Evolutionary conservation across 768 basidiomycete genomes (phyloP), one percentile per base, ranked within the genome.

Genomic region (Tricholoma saponaceum): DNA sequence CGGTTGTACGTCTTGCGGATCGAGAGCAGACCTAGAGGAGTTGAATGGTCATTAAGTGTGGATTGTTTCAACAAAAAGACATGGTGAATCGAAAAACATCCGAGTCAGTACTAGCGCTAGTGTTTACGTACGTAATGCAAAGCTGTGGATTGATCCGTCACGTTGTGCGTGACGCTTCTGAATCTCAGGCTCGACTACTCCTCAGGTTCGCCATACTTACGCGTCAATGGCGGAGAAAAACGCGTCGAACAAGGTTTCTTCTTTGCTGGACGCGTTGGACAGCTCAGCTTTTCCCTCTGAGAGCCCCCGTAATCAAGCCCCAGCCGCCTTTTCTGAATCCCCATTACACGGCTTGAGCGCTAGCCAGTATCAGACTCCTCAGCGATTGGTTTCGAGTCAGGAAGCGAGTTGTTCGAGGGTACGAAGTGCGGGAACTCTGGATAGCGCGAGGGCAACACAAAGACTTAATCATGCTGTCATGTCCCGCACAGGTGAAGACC

Each of bases 211-310:
- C 30, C 7, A 32, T 32, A 8, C 7, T 32, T 43, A 58, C 63
- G 60, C 57, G 60, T 60, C 44, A 47, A 61, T 14, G 16, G 66
- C 68, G 66, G 56, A 58, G 4, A 25, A 23, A 32, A 41, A 60
- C 63, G 63, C 61, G 59, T 57, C 66, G 32, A 64, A 60, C 20
- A 67, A 62, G 44, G 30, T 22, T 30, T 61, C 67, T 25, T 66
- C 66, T 33, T 63, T 71, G 39, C 56, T 74, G 5, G 69, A 67
- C 63, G 71, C 70, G 23, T 60, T 74, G 43, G 71, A 74, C 33
- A 66, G 64, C 30, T 65, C 67, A 3, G 66, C 64, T 57, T 23
- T 43, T 44, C 37, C 55, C n/a, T 35, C 44, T 47, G 28, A 43
- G 55, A 61, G 46, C 22, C 37, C 26, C 58, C 59, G 13, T 51